Evolutionary conservation across 306 rosid species (phyloP).

Genomic region (Trifolium dubium): DNA sequence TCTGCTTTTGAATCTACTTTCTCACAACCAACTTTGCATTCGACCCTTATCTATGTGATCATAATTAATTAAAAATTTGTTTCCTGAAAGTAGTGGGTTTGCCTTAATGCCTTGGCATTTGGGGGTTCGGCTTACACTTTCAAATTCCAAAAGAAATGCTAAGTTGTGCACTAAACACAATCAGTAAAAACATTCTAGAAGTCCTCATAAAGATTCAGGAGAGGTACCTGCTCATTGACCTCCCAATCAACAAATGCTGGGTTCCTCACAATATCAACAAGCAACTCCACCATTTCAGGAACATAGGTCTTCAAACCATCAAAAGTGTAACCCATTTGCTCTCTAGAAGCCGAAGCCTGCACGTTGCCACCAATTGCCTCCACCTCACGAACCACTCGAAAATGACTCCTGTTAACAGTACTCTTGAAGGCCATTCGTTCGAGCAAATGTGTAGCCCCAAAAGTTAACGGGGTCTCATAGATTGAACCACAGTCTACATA

Average conservation of each 20-base stretch:
- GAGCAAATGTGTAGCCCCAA: constrained; percentile 82
- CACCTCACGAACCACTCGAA: constrained; percentile 84
- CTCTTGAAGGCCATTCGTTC: constrained; percentile 91
- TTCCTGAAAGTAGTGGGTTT: not conserved
- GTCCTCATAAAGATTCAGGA: constrained; percentile 10
- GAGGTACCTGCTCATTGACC: constrained; percentile 83
- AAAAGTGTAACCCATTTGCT: constrained; percentile 92
- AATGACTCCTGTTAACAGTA: constrained; percentile 81
- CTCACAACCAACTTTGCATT: not conserved
- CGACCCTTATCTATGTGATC: not conserved
- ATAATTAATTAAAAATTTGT: not conserved
- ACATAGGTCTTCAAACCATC: constrained; percentile 84
- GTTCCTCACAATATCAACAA: constrained; percentile 76
- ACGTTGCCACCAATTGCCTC: constrained; percentile 95
- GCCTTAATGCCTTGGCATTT: constrained; percentile 2
- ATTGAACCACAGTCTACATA: constrained; percentile 79
- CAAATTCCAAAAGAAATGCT: constrained; percentile 18
- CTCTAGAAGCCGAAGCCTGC: constrained; percentile 87
- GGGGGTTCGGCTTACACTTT: not conserved
- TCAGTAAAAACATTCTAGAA: not conserved
- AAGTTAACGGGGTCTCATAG: constrained; percentile 77
- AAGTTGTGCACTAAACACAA: not conserved
- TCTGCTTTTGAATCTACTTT: not conserved
- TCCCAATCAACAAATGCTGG: constrained; percentile 95
- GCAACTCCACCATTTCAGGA: constrained; percentile 96